Evolutionary conservation across 2,329 filamentous ascomycete species (phyloP), one percentile per base, ranked within the genome.

Genomic region (Malbranchea zuffiana): DNA sequence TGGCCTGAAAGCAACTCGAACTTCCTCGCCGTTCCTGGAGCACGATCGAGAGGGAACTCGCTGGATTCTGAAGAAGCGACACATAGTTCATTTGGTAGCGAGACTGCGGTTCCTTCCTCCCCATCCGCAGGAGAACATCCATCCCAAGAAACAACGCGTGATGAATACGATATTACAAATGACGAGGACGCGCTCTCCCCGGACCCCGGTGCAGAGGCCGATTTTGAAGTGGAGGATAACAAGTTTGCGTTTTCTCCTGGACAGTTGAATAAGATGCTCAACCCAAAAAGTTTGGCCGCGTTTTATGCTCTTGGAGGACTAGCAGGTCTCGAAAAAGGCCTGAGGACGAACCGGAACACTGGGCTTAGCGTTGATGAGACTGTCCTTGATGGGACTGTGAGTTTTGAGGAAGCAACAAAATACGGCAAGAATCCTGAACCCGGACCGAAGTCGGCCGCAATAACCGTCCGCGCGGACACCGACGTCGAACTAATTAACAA

Each of bases 251-350:
- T 78, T 50, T 72, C 76, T 0, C 78, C 78, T 7, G 82, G 82
- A 16, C 80, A 82, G 48, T 61, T 84, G 49, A 76, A 74, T 44
- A 88, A 88, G 60, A 62, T 90, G 5, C 66, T 86, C 35, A 87
- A 87, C 45, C 82, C 83, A 1, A 90, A 90, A 60, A 86, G 71
- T 48, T 65, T 82, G 42, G 67, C 73, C 17, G 82, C 82, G 3
- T 85, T 87, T 44, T 75, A 80, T 47, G 80, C 80, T 4, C 59
- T 90, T 2, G 83, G 83, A 37, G 83, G 83, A 32, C 55, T 88
- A 4, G 63, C 62, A 6, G 83, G 83, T 2, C 54, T 90, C 13
- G 81, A 84, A 50, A 83, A 78, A 51, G 83, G 83, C 1, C 55
- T 90, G 6, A 68, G 76, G 40, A 79, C 80, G 1, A 66, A 85